Percentiles rank a stretch among this genome's conserved stretches.
phyloP scores from a whole-genome alignment of 106 monocot genomes.

The Vanilla planifolia region DNA sequence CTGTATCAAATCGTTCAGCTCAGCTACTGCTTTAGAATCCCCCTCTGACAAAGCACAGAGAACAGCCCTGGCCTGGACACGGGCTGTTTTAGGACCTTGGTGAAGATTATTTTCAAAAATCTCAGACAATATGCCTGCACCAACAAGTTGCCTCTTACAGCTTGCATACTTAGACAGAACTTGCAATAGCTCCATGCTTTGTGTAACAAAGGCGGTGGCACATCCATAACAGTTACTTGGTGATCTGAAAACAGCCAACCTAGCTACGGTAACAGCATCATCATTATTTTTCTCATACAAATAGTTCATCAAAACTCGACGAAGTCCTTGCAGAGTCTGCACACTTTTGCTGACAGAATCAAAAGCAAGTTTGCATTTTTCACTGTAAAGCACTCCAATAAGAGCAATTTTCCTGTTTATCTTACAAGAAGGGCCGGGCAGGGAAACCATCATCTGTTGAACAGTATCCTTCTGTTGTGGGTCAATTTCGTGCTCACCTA shows the following conservation, averaged over 20 bases:
- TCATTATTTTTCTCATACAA: constrained; percentile 76
- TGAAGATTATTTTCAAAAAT: constrained; percentile 97
- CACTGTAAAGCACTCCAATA: constrained; percentile 91
- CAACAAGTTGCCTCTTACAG: constrained; percentile 86
- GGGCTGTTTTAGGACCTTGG: constrained; percentile 86
- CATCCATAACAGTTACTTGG: constrained; percentile 95
- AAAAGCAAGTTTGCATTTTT: constrained; percentile 98
- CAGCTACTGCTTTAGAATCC: constrained; percentile 69
- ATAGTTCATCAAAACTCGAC: constrained; percentile 78
- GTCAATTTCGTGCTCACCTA: constrained; percentile 94
- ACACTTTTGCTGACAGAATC: constrained; percentile 99
- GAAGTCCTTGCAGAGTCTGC: constrained; percentile 92
- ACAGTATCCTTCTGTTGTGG: constrained; percentile 96
- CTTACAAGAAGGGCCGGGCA: constrained; percentile 96
- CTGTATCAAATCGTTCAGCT: constrained; percentile 81
- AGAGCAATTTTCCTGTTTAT: constrained; percentile 94
- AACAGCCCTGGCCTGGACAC: constrained; percentile 76
- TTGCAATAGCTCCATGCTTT: constrained; percentile 87
- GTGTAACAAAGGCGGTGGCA: constrained; percentile 78
- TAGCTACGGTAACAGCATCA: constrained; percentile 22
- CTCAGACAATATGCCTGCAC: constrained; percentile 80
- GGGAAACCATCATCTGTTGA: constrained; percentile 97
- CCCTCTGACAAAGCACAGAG: constrained; percentile 92
- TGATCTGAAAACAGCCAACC: constrained; percentile 49
- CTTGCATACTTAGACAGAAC: constrained; percentile 60